These are phyloP conservation scores for Ilex aquifolium DNA, from an alignment of 257 asterid genomes.

Conservation along the genomic window DNA sequence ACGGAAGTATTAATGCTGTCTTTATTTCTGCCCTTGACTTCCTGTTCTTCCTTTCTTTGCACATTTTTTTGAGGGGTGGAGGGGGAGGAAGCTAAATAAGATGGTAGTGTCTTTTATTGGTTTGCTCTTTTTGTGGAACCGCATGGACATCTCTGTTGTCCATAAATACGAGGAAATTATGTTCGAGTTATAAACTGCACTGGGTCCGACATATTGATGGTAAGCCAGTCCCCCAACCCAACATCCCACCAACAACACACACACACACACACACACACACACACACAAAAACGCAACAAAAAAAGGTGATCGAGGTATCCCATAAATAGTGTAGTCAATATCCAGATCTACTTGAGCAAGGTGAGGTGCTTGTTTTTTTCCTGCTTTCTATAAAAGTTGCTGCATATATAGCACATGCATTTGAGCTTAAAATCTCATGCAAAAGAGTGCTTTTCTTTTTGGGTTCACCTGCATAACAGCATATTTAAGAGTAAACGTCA, in stretches of 20 bases:
- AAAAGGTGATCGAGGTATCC: neutral
- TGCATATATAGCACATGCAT: no score
- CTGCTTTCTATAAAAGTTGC: neutral
- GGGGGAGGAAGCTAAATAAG: neutral
- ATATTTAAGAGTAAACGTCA: neutral
- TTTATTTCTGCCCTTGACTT: neutral
- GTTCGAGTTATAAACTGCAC: no score
- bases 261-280: no score
- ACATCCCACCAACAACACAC: no score
- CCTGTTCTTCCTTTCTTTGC: neutral
- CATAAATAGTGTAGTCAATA: no score
- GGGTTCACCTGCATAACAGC: neutral
- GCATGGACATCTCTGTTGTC: neutral
- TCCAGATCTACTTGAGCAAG: neutral
- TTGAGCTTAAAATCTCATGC: neutral
- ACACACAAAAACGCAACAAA: no score
- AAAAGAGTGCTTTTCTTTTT: no score
- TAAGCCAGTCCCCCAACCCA: no score
- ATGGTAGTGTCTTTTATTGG: neutral
- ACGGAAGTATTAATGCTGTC: neutral
- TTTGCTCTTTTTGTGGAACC: neutral
- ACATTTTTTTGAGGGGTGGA: neutral
- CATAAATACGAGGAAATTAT: no score
- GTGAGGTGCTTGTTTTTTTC: neutral
- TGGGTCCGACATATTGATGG: no score